Evolutionary conservation across 768 basidiomycete genomes (phyloP).

Genomic region (Boletus vermiculosoides): DNA sequence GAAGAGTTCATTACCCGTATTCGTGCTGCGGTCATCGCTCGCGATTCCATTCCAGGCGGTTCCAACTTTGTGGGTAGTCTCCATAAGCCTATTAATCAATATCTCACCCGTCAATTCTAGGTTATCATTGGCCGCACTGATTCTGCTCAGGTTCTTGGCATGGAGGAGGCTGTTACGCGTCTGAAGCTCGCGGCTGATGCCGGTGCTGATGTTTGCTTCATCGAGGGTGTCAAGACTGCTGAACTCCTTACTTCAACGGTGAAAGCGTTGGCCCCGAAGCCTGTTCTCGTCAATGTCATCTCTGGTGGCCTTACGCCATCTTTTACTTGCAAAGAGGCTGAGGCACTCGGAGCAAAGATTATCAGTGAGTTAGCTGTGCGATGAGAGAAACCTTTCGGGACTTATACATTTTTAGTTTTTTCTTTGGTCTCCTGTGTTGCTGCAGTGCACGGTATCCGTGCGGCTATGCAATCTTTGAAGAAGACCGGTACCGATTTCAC

Average conservation of each 20-base stretch:
- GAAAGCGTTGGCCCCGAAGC: slow-evolving; percentile 66
- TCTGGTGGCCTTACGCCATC: slow-evolving; percentile 76
- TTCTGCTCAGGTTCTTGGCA: slow-evolving; percentile 74
- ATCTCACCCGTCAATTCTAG: slow-evolving; percentile 29
- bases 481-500: slow-evolving; percentile 75
- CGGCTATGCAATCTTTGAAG: slow-evolving; percentile 73
- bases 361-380: slow-evolving; percentile 53
- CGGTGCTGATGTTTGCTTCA: slow-evolving; percentile 80
- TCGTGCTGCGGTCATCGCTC: slow-evolving; percentile 73
- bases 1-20: slow-evolving; percentile 75
- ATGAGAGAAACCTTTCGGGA: not conserved
- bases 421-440: slow-evolving; percentile 75
- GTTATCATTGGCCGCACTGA: slow-evolving; percentile 77
- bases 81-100: not conserved
- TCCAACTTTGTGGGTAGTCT: slow-evolving; percentile 62
- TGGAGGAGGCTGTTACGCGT: slow-evolving; percentile 70
- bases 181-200: slow-evolving; percentile 69
- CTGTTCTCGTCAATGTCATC: slow-evolving; percentile 78
- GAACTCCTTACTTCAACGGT: slow-evolving; percentile 65
- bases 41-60: slow-evolving; percentile 69
- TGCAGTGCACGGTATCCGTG: slow-evolving; percentile 72
- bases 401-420: slow-evolving; percentile 49
- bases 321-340: slow-evolving; percentile 68
- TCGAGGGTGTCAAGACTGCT: slow-evolving; percentile 71
- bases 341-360: slow-evolving; percentile 69